Evolutionary conservation across 1,139 yeast genomes (phyloP).

Genomic region (Debaryomyces coudertii): DNA sequence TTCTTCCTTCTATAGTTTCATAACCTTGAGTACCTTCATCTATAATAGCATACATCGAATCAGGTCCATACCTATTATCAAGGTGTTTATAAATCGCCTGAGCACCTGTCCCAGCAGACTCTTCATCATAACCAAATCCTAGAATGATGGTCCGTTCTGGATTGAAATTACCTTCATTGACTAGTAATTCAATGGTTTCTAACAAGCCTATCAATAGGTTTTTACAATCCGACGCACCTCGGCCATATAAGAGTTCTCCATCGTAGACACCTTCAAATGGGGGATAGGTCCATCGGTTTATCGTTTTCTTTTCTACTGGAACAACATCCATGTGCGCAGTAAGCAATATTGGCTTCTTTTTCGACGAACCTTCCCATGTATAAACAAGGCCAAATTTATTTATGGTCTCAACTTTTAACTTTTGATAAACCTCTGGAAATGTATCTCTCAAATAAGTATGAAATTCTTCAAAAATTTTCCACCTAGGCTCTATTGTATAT

Average conservation of each 20-base stretch:
- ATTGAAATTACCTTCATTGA: constrained; percentile 34
- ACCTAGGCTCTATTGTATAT: constrained; percentile 30
- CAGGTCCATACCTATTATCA: constrained; percentile 37
- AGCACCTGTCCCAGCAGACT: constrained; percentile 45
- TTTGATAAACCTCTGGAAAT: constrained; percentile 37
- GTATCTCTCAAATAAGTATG: constrained; percentile 31
- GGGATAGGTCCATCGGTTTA: constrained; percentile 44
- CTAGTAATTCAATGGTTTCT: constrained; percentile 45
- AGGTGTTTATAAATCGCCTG: constrained; percentile 33
- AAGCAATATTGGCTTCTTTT: constrained; percentile 43
- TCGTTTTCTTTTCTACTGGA: constrained; percentile 47
- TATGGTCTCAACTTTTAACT: constrained; percentile 33
- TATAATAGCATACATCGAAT: constrained; percentile 44
- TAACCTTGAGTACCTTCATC: constrained; percentile 49
- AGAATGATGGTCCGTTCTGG: constrained; percentile 48
- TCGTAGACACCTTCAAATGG: constrained; percentile 49
- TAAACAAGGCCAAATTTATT: constrained; percentile 38
- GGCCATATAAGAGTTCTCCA: constrained; percentile 44
- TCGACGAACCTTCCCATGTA: constrained; percentile 39
- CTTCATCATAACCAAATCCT: constrained; percentile 56
- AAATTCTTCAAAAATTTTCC: constrained; percentile 36
- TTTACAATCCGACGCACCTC: constrained; percentile 55
- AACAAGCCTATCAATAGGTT: constrained; percentile 44
- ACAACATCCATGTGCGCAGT: constrained; percentile 56
- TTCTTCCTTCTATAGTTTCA: constrained; percentile 43